These are phyloP conservation scores for Datura wrightii DNA, from an alignment of 257 asterid genomes.

Conservation along the genomic window DNA sequence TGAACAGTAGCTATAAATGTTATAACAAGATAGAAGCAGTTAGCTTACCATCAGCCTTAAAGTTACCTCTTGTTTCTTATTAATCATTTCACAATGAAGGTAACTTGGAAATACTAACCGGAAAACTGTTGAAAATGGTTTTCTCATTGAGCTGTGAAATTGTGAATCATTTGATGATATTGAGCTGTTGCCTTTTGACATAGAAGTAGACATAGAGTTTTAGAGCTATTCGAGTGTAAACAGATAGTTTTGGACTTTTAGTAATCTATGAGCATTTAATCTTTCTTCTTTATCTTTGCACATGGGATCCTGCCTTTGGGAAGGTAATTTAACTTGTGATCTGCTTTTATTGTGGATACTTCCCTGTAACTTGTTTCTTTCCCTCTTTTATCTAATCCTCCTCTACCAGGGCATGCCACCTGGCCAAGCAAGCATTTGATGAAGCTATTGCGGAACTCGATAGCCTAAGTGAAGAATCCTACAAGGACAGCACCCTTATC, in stretches of 20 bases:
- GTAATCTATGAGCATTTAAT: not conserved
- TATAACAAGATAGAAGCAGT: not conserved
- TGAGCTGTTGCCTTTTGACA: not conserved
- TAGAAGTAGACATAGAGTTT: not conserved
- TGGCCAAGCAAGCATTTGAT: constrained; percentile 66
- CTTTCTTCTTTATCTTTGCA: constrained; percentile 2
- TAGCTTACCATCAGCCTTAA: not conserved
- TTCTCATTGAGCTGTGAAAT: not conserved
- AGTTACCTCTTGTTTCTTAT: not conserved
- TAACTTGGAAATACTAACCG: not conserved
- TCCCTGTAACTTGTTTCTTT: not conserved
- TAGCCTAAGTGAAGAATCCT: constrained; percentile 73
- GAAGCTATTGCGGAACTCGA: constrained; percentile 82
- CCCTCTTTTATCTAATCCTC: constrained; percentile 22
- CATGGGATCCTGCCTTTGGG: not conserved
- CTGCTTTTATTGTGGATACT: not conserved
- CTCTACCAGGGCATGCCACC: constrained; percentile 72
- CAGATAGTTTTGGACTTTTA: not conserved
- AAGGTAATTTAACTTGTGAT: not conserved
- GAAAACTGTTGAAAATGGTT: not conserved
- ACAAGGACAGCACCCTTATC: constrained; percentile 81
- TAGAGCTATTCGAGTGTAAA: not conserved
- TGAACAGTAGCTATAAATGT: not conserved
- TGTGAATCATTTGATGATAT: not conserved
- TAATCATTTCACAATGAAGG: not conserved